Percentiles rank a stretch among this genome's conserved stretches.
Evolutionary conservation across 2,329 filamentous ascomycete species (phyloP).

Genomic region (Pestalotiopsis sp.): DNA sequence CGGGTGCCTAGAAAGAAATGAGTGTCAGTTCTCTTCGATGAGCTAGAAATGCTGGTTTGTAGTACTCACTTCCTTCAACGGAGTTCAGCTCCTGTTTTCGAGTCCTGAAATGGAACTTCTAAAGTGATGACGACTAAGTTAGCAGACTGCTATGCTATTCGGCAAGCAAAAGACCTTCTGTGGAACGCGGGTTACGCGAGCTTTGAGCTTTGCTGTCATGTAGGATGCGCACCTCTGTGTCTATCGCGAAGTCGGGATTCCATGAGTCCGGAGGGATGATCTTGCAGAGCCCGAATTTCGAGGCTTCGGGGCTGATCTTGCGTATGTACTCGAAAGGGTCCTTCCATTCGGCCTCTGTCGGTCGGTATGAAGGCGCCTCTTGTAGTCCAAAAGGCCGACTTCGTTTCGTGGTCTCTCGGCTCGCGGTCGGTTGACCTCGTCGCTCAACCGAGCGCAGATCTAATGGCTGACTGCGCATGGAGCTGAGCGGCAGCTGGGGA

Average conservation of each 20-base stretch:
- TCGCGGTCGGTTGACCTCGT: constrained; percentile 78
- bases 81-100: constrained; percentile 96
- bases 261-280: constrained; percentile 92
- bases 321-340: constrained; percentile 93
- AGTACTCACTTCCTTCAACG: constrained; percentile 81
- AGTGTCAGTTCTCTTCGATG: constrained; percentile 17
- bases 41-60: neutral
- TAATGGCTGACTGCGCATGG: constrained; percentile 64
- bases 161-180: constrained; percentile 90
- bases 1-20: constrained; percentile 68
- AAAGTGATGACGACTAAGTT: constrained; percentile 18
- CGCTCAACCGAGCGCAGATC: constrained; percentile 91
- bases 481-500: constrained; percentile 54
- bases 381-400: constrained; percentile 81
- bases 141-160: constrained; percentile 65
- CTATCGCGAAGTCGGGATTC: constrained; percentile 94
- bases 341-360: constrained; percentile 91
- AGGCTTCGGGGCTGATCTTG: constrained; percentile 86
- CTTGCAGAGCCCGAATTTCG: constrained; percentile 90
- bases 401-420: constrained; percentile 75
- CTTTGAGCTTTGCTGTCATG: neutral
- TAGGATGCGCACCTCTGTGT: constrained; percentile 77
- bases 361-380: constrained; percentile 88
- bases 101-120: constrained; percentile 97
- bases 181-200: neutral